Base-by-base conservation (phyloP, 2,329 filamentous ascomycete genomes). In the Ophiostoma pallidulum region DNA sequence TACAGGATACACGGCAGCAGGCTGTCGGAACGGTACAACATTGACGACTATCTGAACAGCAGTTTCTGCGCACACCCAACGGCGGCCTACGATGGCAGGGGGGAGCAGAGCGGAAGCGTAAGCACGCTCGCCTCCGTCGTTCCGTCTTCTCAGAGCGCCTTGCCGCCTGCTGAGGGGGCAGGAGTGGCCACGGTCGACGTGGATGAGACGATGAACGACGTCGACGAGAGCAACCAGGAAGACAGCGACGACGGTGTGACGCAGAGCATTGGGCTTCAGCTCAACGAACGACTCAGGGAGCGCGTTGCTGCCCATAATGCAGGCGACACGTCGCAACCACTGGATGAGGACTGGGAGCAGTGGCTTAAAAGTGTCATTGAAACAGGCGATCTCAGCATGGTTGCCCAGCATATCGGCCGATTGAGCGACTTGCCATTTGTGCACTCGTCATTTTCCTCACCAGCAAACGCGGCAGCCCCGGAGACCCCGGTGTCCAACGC, bases 271-370 rank as follows among this genome's bases (percentile, higher is more conserved):
- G 81, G 80, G 5, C 67, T 78, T 43, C 72, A 71, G 41, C 63
- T 82, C 45, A 84, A 85, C 57, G 72, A 81, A 59, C 74, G 75
- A n/a, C 73, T 86, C 20, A 71, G 78, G 43, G 76, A 78, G 51
- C 76, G 78, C 41, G 80, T 78, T 8, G 80, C 79, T 14, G 71
- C 77, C 40, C 74, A 78, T 47, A 77, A 81, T 53, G 74, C 77
- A 4, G 80, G 79, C 37, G 75, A 80, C 53, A 64, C 64, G 26
- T 71, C 73, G 14, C 71, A 74, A 40, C 72, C 77, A 22, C 71
- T 86, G 54, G 82, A 86, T 58, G 80, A 83, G 53, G 80, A 82
- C 56, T 86, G 80, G 80, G 82, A 86, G 62, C 80, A 84, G 61
- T 86, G 81, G 76, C 67, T 86, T 51, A 86, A 86, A 63, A 79